phyloP scores from a whole-genome alignment of 352 stramenopile genomes.

The Globisporangium nodosum region DNA sequence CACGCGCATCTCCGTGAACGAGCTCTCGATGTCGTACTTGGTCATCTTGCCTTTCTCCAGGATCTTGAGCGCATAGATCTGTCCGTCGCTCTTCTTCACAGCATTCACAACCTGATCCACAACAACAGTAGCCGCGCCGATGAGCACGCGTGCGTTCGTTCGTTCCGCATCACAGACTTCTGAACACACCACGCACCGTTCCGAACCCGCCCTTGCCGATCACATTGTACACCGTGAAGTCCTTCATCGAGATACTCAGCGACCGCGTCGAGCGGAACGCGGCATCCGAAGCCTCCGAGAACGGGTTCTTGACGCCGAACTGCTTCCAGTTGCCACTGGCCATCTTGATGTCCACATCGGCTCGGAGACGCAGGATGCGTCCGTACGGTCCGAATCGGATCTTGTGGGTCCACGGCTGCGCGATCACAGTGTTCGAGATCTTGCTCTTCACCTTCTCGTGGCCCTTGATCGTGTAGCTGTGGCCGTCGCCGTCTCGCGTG shows the following conservation, averaged over 20 bases:
- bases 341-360: conserved; percentile 74
- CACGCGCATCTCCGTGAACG: conserved; percentile 87
- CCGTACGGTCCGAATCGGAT: conserved; percentile 78
- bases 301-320: conserved; percentile 79
- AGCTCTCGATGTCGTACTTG: conserved; percentile 87
- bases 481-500: conserved; percentile 52
- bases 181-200: conserved; percentile 28
- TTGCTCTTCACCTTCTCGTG: conserved; percentile 83
- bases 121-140: background rate
- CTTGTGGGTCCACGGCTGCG: conserved; percentile 69
- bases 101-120: conserved; percentile 68
- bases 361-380: conserved; percentile 71
- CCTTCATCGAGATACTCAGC: conserved; percentile 85
- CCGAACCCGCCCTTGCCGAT: conserved; percentile 87
- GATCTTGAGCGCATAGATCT: conserved; percentile 90
- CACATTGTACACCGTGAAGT: conserved; percentile 89
- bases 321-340: conserved; percentile 68
- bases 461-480: conserved; percentile 68
- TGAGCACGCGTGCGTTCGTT: too few species aligned
- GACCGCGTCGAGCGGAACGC: conserved; percentile 79
- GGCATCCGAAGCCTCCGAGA: conserved; percentile 69
- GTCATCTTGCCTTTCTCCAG: conserved; percentile 88
- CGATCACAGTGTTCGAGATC: conserved; percentile 57
- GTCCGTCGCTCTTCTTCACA: conserved; percentile 86
- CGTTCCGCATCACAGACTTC: background rate